Percentiles rank a stretch among this genome's conserved stretches.
Evolutionary conservation across 495 filamentous ascomycete species (phyloP).

Genomic region (Parathielavia hyrcaniae): DNA sequence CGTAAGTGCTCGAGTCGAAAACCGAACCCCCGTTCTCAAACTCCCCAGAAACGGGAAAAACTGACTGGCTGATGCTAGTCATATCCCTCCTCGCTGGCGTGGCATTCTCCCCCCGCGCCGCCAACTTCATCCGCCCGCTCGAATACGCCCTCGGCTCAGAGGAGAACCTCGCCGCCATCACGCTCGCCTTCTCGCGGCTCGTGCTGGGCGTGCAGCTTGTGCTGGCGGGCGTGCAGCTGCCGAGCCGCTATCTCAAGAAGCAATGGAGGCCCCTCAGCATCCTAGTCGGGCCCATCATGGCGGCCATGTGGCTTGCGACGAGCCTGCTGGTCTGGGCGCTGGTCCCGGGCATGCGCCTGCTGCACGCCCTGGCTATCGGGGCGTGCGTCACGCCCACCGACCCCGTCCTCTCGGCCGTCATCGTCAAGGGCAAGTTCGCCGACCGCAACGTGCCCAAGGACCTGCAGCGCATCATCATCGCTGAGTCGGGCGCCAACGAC

Average conservation of each 20-base stretch:
- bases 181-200: constrained; percentile 77
- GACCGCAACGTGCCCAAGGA: constrained; percentile 80
- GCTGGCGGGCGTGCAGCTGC: constrained; percentile 84
- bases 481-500: constrained; percentile 88
- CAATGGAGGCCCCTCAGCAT: constrained; percentile 75
- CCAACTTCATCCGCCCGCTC: constrained; percentile 68
- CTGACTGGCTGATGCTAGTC: constrained; percentile 43
- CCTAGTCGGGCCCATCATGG: constrained; percentile 82
- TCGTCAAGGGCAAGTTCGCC: constrained; percentile 91
- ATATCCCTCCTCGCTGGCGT: constrained; percentile 79
- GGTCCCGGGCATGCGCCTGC: constrained; percentile 64
- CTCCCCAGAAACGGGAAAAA: neutral
- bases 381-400: constrained; percentile 90
- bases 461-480: constrained; percentile 79
- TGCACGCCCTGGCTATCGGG: constrained; percentile 71
- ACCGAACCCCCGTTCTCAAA: neutral
- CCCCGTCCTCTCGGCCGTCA: constrained; percentile 80
- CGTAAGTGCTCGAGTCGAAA: constrained; percentile 47
- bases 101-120: constrained; percentile 67
- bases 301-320: constrained; percentile 80
- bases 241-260: constrained; percentile 69
- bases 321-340: constrained; percentile 72
- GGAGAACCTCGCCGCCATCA: constrained; percentile 43
- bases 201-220: constrained; percentile 90
- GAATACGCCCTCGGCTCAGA: constrained; percentile 60